These are phyloP conservation scores for Trichoderma asperellum DNA, from an alignment of 2,329 filamentous ascomycete genomes.

Conservation along the genomic window DNA sequence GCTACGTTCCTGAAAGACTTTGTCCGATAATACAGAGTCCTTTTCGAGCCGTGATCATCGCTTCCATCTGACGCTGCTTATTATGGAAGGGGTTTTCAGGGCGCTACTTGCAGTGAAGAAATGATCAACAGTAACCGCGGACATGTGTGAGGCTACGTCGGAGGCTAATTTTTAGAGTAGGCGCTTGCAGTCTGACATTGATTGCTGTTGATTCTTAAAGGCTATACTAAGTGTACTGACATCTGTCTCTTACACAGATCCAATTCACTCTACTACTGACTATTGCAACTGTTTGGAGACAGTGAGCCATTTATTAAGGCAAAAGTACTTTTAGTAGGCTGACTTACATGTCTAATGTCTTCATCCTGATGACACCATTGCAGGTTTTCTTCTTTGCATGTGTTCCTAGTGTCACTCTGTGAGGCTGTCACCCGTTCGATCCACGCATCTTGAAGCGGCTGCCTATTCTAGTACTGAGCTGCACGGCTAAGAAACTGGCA, in stretches of 20 bases:
- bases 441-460: slow-evolving; percentile 11
- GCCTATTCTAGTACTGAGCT: not conserved
- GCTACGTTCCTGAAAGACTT: not conserved
- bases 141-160: not conserved
- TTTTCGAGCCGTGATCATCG: not conserved
- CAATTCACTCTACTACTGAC: not conserved
- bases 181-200: not conserved
- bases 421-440: not conserved
- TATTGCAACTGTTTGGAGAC: not conserved
- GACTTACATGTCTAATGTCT: not conserved
- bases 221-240: not conserved
- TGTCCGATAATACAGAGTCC: not conserved
- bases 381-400: not conserved
- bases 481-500: not conserved
- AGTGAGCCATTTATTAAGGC: not conserved
- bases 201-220: not conserved
- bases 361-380: not conserved
- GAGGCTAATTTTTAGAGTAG: not conserved
- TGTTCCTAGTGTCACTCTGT: not conserved
- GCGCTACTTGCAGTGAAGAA: not conserved
- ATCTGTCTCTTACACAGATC: not conserved
- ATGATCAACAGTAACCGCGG: not conserved
- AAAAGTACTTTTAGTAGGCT: not conserved
- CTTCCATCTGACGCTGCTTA: not conserved
- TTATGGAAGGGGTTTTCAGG: not conserved